Evolutionary conservation across 148 eudicot genomes (phyloP).

Genomic region (Amaranthus hypochondriacus): DNA sequence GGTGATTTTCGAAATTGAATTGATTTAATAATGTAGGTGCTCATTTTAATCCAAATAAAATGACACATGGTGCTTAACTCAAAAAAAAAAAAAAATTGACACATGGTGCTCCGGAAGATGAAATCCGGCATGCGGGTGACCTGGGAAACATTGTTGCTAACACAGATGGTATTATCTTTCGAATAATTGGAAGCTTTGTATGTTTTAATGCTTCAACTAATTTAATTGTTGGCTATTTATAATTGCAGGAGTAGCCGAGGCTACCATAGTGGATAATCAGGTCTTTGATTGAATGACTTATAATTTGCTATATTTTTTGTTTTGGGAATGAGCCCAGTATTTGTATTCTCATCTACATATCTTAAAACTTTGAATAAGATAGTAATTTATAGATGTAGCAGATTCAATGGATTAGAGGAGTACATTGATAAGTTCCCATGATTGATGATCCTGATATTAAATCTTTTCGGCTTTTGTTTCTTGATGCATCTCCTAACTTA

Average conservation of each 20-base stretch:
- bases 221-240: slow-evolving; percentile 23
- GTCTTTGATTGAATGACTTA: slow-evolving; percentile 25
- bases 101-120: slow-evolving; percentile 98
- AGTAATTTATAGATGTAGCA: too few relatives aligned
- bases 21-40: slow-evolving; percentile 40
- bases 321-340: too few relatives aligned
- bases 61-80: slow-evolving; percentile 78
- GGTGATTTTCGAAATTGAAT: not conserved
- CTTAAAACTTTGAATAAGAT: too few relatives aligned
- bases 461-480: not conserved
- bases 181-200: not conserved
- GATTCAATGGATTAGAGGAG: too few relatives aligned
- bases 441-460: not conserved
- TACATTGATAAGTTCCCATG: not conserved
- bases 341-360: too few relatives aligned
- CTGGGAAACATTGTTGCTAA: slow-evolving; percentile 99
- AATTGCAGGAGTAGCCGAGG: slow-evolving; percentile 81
- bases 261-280: slow-evolving; percentile 79
- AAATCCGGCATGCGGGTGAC: slow-evolving; percentile 99
- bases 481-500: not conserved
- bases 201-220: not conserved
- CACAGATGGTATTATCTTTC: slow-evolving; percentile 51
- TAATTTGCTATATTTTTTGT: not conserved
- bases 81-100: slow-evolving; percentile 27
- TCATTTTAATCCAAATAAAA: slow-evolving; percentile 77